Evolutionary conservation across 148 eudicot species (phyloP).

Genomic region (Bassia scoparia): DNA sequence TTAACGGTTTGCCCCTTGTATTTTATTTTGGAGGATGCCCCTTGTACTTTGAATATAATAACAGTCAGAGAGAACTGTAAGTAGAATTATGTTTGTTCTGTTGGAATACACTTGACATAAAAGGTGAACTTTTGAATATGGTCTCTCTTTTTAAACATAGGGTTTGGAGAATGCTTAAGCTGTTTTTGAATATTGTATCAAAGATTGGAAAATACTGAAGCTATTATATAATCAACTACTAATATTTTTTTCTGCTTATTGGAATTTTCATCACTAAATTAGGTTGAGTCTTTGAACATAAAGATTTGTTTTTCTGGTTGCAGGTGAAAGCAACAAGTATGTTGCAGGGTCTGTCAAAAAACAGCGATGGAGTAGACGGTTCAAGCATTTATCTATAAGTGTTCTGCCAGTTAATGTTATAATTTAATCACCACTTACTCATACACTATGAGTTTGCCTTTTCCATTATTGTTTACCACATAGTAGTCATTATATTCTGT

Average conservation of each 20-base stretch:
- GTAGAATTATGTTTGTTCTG: not conserved
- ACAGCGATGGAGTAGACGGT: slow-evolving; percentile 64
- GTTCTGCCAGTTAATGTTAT: slow-evolving; percentile 10
- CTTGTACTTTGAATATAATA: not conserved
- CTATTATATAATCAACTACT: not conserved
- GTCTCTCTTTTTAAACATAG: too few species aligned
- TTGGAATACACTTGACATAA: too few species aligned
- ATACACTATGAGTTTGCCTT: not conserved
- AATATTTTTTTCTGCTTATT: not conserved
- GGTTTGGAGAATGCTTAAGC: not conserved
- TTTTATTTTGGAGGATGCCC: too few species aligned
- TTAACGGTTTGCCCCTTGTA: too few species aligned
- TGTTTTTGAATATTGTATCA: not conserved
- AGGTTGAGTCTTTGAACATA: not conserved
- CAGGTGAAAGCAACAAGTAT: slow-evolving; percentile 71
- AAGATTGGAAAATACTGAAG: not conserved
- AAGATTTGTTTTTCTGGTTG: slow-evolving; percentile 11
- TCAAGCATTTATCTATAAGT: slow-evolving; percentile 77
- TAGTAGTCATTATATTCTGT: not conserved
- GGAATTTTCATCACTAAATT: not conserved
- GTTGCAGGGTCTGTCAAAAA: slow-evolving; percentile 54
- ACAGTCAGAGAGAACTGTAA: not conserved
- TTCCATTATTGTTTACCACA: slow-evolving; percentile 1
- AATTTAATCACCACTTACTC: slow-evolving; percentile 7
- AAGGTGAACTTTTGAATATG: too few species aligned